These are phyloP conservation scores for sunflower (Helianthus annuus) DNA, from an alignment of 129 eudicot species.

Conservation along the genomic window DNA sequence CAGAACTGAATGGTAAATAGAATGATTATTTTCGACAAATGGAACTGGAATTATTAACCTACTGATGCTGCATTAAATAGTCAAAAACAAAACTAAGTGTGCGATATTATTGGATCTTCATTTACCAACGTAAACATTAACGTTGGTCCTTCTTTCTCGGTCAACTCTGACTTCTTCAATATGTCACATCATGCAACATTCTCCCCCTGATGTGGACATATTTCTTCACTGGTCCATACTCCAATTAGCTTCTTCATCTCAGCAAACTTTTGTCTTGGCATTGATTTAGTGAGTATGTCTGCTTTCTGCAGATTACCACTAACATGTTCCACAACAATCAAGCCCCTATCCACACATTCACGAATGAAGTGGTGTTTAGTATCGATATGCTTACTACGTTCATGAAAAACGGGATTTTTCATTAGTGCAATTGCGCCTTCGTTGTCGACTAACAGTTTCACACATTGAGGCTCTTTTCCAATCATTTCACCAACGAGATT, in stretches of 20 bases:
- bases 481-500: background rate
- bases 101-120: no score
- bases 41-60: no score
- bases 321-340: background rate
- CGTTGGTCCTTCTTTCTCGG: no score
- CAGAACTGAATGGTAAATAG: no score
- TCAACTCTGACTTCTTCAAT: no score
- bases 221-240: background rate
- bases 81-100: no score
- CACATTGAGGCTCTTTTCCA: background rate
- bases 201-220: background rate
- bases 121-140: no score
- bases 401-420: background rate
- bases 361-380: background rate
- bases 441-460: background rate
- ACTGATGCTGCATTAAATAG: no score
- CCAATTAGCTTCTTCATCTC: background rate
- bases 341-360: background rate
- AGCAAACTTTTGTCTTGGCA: background rate
- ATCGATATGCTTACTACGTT: background rate
- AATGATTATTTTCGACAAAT: no score
- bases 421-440: background rate
- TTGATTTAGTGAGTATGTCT: background rate
- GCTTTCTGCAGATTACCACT: background rate
- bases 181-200: background rate